These are phyloP conservation scores for Akanthomyces muscarius DNA, from an alignment of 2,329 filamentous ascomycete genomes.

Conservation along the genomic window DNA sequence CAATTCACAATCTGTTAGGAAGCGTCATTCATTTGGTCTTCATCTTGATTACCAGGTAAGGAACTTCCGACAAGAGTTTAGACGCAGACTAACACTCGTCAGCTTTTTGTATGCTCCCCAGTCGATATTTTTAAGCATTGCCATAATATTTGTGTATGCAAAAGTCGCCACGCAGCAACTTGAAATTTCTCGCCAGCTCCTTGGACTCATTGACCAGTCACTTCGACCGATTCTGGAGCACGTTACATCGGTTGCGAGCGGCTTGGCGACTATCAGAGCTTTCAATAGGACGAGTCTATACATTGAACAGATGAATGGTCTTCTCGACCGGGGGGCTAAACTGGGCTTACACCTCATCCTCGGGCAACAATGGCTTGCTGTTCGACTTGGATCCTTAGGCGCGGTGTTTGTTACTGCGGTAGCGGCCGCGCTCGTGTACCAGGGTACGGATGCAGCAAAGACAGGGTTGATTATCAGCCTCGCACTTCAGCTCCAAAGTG, in stretches of 20 bases:
- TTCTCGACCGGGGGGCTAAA: constrained; percentile 3
- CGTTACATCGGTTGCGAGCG: neutral
- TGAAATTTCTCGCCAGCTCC: neutral
- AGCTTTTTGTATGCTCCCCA: constrained; percentile 4
- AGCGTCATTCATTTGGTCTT: neutral
- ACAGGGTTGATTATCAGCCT: constrained; percentile 15
- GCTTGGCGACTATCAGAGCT: constrained; percentile 17
- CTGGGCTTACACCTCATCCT: constrained; percentile 15
- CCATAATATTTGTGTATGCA: neutral
- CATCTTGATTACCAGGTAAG: constrained; percentile 6
- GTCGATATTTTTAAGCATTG: neutral
- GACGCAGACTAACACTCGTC: neutral
- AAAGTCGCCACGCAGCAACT: neutral
- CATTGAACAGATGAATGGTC: neutral
- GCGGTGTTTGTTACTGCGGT: constrained; percentile 11
- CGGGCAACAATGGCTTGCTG: constrained; percentile 4
- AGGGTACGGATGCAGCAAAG: constrained; percentile 3
- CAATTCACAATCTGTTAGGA: constrained; percentile 5
- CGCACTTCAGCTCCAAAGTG: constrained; percentile 10
- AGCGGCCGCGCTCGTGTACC: constrained; percentile 6
- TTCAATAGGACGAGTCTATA: constrained; percentile 12
- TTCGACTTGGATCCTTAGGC: constrained; percentile 13
- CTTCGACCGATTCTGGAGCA: constrained; percentile 8
- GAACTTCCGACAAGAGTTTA: no score
- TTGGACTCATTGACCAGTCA: constrained; percentile 3